These are phyloP conservation scores for Pythium aristosporum DNA, from an alignment of 352 stramenopile genomes.

Conservation along the genomic window DNA sequence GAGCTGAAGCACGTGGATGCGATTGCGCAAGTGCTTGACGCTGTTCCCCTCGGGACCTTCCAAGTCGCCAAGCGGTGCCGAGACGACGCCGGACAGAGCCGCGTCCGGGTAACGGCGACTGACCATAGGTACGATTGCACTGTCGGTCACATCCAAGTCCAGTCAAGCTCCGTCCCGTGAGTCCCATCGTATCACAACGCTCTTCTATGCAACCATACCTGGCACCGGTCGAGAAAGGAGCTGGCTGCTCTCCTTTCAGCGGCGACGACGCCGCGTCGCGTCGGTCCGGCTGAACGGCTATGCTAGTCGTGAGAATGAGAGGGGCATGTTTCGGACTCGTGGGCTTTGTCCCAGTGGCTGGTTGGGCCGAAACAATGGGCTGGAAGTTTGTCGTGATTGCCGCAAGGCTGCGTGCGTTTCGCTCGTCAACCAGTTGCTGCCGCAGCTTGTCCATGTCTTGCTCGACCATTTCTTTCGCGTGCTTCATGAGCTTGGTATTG, in stretches of 20 bases:
- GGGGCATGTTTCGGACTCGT: slow-evolving; percentile 9
- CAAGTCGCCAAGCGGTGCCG: background rate
- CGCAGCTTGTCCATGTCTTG: slow-evolving; percentile 59
- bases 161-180: background rate
- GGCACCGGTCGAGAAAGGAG: slow-evolving; percentile 4
- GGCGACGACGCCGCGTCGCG: slow-evolving; percentile 67
- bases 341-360: background rate
- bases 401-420: slow-evolving; percentile 31
- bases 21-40: slow-evolving; percentile 67
- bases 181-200: background rate
- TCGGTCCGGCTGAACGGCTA: slow-evolving; percentile 35
- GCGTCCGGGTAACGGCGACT: slow-evolving; percentile 20
- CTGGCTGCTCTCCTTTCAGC: slow-evolving; percentile 33
- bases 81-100: background rate
- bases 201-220: slow-evolving; percentile 6
- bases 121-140: slow-evolving; percentile 15
- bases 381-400: slow-evolving; percentile 8
- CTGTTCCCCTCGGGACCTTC: slow-evolving; percentile 29
- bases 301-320: slow-evolving; percentile 3
- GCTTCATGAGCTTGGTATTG: slow-evolving; percentile 79
- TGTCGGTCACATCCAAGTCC: background rate
- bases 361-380: background rate
- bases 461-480: slow-evolving; percentile 67
- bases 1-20: slow-evolving; percentile 88
- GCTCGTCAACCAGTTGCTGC: slow-evolving; percentile 71